These are phyloP conservation scores for Lachancea waltii DNA, from an alignment of 805 yeast genomes.

Conservation along the genomic window DNA sequence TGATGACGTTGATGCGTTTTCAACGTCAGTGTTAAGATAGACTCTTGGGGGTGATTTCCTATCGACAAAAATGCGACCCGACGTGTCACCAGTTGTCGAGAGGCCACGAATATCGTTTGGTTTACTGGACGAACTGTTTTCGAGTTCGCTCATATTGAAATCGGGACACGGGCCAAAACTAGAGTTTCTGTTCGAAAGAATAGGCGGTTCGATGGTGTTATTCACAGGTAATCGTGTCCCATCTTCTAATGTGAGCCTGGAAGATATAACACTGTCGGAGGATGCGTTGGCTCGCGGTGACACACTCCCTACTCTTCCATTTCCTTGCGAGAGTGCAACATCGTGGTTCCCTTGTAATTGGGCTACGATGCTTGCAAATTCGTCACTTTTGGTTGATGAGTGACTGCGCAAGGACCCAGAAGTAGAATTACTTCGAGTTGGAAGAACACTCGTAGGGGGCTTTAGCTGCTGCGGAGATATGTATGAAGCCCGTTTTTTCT, in stretches of 20 bases:
- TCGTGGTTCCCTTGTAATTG: slow-evolving; percentile 5
- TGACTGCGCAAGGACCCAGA: slow-evolving; percentile 2
- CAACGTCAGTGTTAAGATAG: slow-evolving; percentile 6
- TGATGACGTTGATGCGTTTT: slow-evolving; percentile 2
- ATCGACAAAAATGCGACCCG: slow-evolving; percentile 7
- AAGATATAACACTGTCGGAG: slow-evolving; percentile 2
- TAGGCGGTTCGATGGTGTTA: too few species aligned
- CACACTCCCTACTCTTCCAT: slow-evolving; percentile 1
- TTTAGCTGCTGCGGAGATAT: slow-evolving; percentile 1
- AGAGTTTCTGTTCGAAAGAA: too few species aligned
- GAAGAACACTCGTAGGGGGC: background rate
- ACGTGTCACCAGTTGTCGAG: background rate
- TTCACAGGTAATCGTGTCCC: background rate
- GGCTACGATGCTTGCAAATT: slow-evolving; percentile 5
- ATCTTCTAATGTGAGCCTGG: slow-evolving; percentile 3
- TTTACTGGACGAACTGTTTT: slow-evolving; percentile 1
- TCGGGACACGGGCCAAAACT: slow-evolving; percentile 1
- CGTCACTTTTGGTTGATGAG: slow-evolving; percentile 1
- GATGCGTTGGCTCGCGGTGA: slow-evolving; percentile 4
- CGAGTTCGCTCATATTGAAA: slow-evolving; percentile 1
- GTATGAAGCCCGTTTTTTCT: background rate
- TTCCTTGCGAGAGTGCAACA: background rate
- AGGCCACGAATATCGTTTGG: background rate
- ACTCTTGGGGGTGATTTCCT: slow-evolving; percentile 16
- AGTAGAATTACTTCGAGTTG: slow-evolving; percentile 1